Evolutionary conservation across 225 moss, liverwort and hornwort species (phyloP).

Genomic region (Pseudisothecium myosuroides): DNA sequence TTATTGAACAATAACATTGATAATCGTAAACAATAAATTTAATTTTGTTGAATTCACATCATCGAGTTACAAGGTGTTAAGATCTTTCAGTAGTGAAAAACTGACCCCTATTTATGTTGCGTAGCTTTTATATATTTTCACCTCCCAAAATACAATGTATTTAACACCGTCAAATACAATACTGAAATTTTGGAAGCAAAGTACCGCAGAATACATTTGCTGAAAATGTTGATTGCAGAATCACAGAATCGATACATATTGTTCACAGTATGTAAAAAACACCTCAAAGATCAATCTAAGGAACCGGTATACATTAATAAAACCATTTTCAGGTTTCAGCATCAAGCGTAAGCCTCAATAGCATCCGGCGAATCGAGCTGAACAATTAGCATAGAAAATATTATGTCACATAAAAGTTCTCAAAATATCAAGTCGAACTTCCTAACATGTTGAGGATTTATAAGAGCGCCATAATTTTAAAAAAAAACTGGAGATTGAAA

Average conservation of each 20-base stretch:
- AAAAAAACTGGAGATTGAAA: neutral
- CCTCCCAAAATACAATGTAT: neutral
- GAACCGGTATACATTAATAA: neutral
- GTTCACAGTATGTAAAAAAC: neutral
- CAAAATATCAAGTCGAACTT: neutral
- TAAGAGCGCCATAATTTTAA: neutral
- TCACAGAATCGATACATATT: neutral
- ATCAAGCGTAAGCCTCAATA: neutral
- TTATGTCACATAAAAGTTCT: neutral
- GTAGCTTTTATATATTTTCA: neutral
- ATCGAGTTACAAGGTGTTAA: neutral
- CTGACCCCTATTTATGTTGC: neutral
- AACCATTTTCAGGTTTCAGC: neutral
- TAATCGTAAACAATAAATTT: neutral
- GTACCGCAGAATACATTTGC: neutral
- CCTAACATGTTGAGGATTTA: neutral
- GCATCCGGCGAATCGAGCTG: neutral
- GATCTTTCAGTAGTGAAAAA: neutral
- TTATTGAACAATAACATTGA: neutral
- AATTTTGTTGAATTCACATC: neutral
- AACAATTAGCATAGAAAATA: neutral
- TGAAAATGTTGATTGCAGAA: neutral
- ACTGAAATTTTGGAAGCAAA: neutral
- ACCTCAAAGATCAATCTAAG: neutral
- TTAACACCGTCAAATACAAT: neutral